Base-by-base conservation (phyloP, 768 basidiomycete genomes). In the Rhodotorula taiwanensis region DNA sequence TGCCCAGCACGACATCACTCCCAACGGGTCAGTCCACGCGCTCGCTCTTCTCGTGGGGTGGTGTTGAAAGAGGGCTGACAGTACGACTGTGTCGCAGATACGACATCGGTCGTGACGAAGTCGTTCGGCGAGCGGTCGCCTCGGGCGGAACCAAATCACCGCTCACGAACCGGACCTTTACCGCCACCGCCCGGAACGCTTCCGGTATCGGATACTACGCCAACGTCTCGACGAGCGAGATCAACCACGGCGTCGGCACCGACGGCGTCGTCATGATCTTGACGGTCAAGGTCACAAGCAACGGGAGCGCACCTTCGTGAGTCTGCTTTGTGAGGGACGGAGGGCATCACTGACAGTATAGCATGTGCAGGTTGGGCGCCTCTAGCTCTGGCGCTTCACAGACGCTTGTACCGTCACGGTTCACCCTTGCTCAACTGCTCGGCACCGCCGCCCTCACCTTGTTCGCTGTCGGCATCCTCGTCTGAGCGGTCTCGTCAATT, bases 261-360 rank as follows among this genome's bases (percentile, higher is more conserved):
- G 93, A 97, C 73, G 93, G 92, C 2, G 77, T 89, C 16, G 86
- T 93, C 6, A 89, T 87, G 0, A 78, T 95, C 2, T 68, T 93
- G 68, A 83, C 83, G 2, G 85, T 92, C 51, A 81, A 80, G 71
- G 84, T 94, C 45, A 80, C 82, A 16, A 39, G 36, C 60, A 31
- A 58, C 58, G 36, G 36, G 36, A 39, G 36, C 16, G 36, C 36
- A 16, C 36, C 36, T 9, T 10, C 16, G 36, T 39, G 36, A 39
- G 36, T 39, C 16, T 39, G 36, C 36, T n/a, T n/a, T n/a, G n/a
- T n/a, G n/a, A n/a, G n/a, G n/a, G n/a, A n/a, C n/a, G n/a, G n/a
- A n/a, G n/a, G n/a, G n/a, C n/a, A n/a, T n/a, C n/a, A n/a, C n/a
- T n/a, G n/a, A n/a, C n/a, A n/a, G n/a, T n/a, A n/a, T n/a, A n/a